These are phyloP conservation scores for Brettanomyces anomalus DNA, from an alignment of 805 yeast genomes.

Conservation along the genomic window DNA sequence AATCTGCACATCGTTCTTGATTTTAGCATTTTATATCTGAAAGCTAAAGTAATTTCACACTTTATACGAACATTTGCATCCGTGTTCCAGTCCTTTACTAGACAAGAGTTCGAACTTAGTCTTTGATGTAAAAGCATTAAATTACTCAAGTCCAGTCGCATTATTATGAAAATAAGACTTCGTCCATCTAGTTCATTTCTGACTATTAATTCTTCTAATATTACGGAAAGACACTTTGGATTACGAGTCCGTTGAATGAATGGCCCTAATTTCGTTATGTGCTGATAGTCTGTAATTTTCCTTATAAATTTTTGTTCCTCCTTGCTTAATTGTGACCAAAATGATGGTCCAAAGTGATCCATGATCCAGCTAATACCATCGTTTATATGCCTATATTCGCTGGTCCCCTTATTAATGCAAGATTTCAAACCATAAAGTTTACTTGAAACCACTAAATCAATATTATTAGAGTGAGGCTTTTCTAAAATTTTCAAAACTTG, in stretches of 20 bases:
- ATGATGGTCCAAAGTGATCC: too few species aligned
- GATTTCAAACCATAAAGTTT: not conserved
- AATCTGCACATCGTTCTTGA: constrained; percentile 8
- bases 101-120: constrained; percentile 4
- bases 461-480: too few species aligned
- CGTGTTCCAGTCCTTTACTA: constrained; percentile 4
- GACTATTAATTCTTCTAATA: constrained; percentile 15
- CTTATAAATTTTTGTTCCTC: not conserved
- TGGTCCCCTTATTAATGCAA: too few species aligned
- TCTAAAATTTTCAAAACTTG: too few species aligned
- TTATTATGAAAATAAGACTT: constrained; percentile 11
- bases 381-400: not conserved
- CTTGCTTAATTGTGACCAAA: too few species aligned
- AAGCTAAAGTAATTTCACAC: constrained; percentile 15
- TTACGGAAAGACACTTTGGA: constrained; percentile 10
- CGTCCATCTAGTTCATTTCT: constrained; percentile 7
- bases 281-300: not conserved
- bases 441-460: too few species aligned
- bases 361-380: too few species aligned
- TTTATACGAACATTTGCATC: constrained; percentile 9
- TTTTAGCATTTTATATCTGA: constrained; percentile 16
- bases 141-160: constrained; percentile 12
- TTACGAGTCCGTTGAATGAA: constrained; percentile 1
- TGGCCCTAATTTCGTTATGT: too few species aligned
- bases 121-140: constrained; percentile 7